Base-by-base conservation (phyloP, 805 yeast species). In the Candida germanica region DNA sequence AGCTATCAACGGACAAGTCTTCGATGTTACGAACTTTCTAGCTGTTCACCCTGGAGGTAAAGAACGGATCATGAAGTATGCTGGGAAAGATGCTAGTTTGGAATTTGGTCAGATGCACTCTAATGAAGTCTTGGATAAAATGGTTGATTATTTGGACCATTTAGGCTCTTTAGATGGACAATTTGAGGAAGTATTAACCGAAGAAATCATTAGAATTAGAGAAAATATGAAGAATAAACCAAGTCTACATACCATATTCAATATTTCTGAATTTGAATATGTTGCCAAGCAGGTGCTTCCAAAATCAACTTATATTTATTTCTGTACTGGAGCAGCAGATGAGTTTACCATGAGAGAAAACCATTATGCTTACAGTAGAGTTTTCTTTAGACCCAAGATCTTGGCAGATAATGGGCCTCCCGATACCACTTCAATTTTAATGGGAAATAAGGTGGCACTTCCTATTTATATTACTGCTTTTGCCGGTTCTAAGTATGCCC, bases 271-370 rank as follows among this genome's bases (percentile, higher is more conserved):
- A 34, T 69, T 69, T 33, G 74, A 69, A 43, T 49, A 45, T 20
- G 50, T 66, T 14, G 71, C 74, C 6, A 51, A 51, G 29, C 42
- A 58, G 28, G 50, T 53, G 5, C 46, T 68, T 16, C 54, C 68
- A 3, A 42, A 36, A 4, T 39, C 47, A 2, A 62, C 68, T 0
- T 68, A 61, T 54, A 53, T 57, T n/a, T 75, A 40, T 29, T 43
- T 30, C 23, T 12, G 35, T 14, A 75, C 86, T 25, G 96, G 88
- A 10, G 74, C 95, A 4, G 95, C 86, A 56, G 96, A 88, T 56
- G 96, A 88, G 61, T 75, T 86, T 48, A 72, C 95, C 2, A 54
- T 83, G 54, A 74, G 96, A 48, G 96, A 88, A 52, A 88, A 87
- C 64, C 96, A 87, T 57, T 71, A 77, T 37, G 94, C 95, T 2